Base-by-base conservation (phyloP, 768 basidiomycete genomes). In the Lactarius evosmus region DNA sequence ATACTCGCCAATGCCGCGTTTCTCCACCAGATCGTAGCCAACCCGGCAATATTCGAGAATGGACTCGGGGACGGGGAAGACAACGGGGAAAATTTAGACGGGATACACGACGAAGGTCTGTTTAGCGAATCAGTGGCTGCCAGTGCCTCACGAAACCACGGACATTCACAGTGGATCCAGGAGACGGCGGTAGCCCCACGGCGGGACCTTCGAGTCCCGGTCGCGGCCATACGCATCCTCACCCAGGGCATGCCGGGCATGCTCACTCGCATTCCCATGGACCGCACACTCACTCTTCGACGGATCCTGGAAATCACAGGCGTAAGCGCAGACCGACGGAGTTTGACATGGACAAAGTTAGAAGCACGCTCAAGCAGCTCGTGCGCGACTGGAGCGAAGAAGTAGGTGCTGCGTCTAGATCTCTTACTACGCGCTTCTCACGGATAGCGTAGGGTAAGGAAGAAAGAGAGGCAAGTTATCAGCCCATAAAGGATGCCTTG, bases 301-400 rank as follows among this genome's bases (percentile, higher is more conserved):
- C 12, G 46, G 17, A 53, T 63, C 58, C 53, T 58, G 69, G 65
- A 49, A 52, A 68, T 38, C 51, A 72, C 55, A 54, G 63, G 53
- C 70, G 74, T 49, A 64, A 60, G 33, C 81, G 80, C 67, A 79
- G 76, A 62, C 82, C 86, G 0, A 85, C 82, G 0, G 89, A 92
- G 40, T 83, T 83, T 65, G 89, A 93, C 69, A 89, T 91, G 85
- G 93, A 97, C 72, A 95, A 96, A 72, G 78, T 98, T 44, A 78
- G 94, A 62, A 95, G 93, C 70, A 96, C 95, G 0, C 75, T 98
- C 41, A 93, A 96, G 71, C 94, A 96, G 70, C 88, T 96, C 57
- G 94, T 94, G 11, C 82, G 95, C 14, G 95, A 98, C 71, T 98
- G 95, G 95, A 91, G 89, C 64, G 82, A 79, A 67, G 88, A 93